Conservation (phyloP, 2,329 filamentous ascomycete genomes). For the Ilyonectria robusta region DNA sequence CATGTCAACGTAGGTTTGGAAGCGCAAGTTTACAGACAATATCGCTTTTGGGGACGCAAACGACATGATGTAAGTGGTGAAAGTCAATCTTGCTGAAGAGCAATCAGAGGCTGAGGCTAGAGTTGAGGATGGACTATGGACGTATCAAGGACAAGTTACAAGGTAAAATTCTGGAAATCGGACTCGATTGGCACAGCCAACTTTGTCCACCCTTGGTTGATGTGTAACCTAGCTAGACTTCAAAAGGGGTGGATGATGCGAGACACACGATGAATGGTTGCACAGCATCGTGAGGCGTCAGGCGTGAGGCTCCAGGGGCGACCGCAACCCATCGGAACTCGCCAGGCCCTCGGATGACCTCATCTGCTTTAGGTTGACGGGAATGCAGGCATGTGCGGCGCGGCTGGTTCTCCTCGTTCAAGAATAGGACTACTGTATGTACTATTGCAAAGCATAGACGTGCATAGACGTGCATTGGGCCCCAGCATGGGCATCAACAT, state of each 20-base stretch:
- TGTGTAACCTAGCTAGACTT: constrained; percentile 16
- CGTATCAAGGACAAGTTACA: background rate
- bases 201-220: constrained; percentile 3
- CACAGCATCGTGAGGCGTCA: constrained; percentile 16
- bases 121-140: background rate
- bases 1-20: constrained; percentile 14
- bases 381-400: background rate
- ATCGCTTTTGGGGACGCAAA: no score
- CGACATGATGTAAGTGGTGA: background rate
- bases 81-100: background rate
- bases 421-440: background rate
- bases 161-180: background rate
- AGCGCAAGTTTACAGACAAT: background rate
- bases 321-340: background rate
- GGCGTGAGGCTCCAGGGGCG: constrained; percentile 11
- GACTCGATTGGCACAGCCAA: background rate
- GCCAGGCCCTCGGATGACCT: constrained; percentile 2
- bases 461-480: background rate
- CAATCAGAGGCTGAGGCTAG: background rate
- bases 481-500: constrained; percentile 7
- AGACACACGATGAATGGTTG: constrained; percentile 25
- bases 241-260: constrained; percentile 19
- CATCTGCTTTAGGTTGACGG: constrained; percentile 11
- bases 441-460: background rate
- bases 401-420: background rate